A percentile compares a stretch with the other conserved stretches of the same genome.
These are phyloP conservation scores for Huntiella decipiens DNA, from an alignment of 2,329 filamentous ascomycete species.

Conservation along the genomic window DNA sequence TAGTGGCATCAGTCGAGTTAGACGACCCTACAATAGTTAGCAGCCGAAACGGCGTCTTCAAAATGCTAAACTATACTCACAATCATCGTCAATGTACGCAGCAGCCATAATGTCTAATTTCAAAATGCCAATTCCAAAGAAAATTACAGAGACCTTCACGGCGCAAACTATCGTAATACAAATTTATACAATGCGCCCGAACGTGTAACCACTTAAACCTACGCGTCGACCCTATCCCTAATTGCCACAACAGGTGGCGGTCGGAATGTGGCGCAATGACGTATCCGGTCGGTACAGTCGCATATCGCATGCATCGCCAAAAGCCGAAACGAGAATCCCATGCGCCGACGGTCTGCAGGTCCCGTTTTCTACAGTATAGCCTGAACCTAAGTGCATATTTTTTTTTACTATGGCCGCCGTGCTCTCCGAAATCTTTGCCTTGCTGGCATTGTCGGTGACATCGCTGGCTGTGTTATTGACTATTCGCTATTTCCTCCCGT, in stretches of 20 bases:
- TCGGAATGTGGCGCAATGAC: too few relatives aligned
- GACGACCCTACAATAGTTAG: conserved; percentile 30
- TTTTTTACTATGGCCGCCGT: conserved; percentile 37
- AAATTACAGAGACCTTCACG: too few relatives aligned
- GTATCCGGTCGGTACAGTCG: too few relatives aligned
- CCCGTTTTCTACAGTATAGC: neutral
- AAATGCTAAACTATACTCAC: conserved; percentile 1
- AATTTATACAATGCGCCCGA: too few relatives aligned
- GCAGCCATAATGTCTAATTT: neutral
- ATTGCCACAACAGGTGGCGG: too few relatives aligned
- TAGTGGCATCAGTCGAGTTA: conserved; percentile 42
- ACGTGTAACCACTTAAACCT: too few relatives aligned
- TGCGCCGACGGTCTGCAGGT: neutral
- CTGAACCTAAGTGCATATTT: neutral
- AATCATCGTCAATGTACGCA: conserved; percentile 4
- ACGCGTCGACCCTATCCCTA: too few relatives aligned
- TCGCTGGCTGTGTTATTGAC: conserved; percentile 64
- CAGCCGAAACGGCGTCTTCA: too few relatives aligned
- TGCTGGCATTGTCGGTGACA: conserved; percentile 52
- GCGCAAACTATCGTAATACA: too few relatives aligned
- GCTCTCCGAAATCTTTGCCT: conserved; percentile 62
- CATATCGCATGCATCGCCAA: too few relatives aligned
- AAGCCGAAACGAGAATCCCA: neutral
- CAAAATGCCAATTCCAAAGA: too few relatives aligned
- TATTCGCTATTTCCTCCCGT: conserved; percentile 72